Percentiles rank a stretch among this genome's conserved stretches.
These are phyloP conservation scores for Pyrenochaeta sp. DNA, from an alignment of 2,329 filamentous ascomycete species.

Conservation along the genomic window DNA sequence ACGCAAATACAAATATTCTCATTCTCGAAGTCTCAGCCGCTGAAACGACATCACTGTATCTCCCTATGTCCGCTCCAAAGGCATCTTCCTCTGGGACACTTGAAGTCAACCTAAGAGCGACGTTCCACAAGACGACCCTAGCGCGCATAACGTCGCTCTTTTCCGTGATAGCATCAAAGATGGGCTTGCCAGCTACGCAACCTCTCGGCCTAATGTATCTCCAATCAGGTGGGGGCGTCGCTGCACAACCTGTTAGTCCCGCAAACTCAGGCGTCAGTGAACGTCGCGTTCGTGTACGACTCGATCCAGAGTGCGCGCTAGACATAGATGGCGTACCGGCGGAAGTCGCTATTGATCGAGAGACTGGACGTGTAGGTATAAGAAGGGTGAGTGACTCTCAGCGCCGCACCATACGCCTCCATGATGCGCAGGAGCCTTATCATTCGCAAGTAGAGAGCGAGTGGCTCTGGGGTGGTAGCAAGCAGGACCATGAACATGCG, in stretches of 20 bases:
- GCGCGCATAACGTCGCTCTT: slow-evolving; percentile 76
- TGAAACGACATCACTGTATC: slow-evolving; percentile 54
- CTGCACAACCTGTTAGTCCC: slow-evolving; percentile 69
- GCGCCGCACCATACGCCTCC: background rate
- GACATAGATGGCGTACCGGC: slow-evolving; percentile 34
- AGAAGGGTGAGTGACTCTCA: slow-evolving; percentile 1
- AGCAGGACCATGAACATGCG: slow-evolving; percentile 14
- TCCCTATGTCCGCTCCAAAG: slow-evolving; percentile 25
- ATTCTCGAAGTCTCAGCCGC: slow-evolving; percentile 73
- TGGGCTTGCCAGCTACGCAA: slow-evolving; percentile 69
- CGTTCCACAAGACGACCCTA: slow-evolving; percentile 77
- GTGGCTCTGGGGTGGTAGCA: slow-evolving; percentile 28
- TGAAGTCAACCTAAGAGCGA: slow-evolving; percentile 61
- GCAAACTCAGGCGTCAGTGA: slow-evolving; percentile 75
- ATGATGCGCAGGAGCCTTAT: background rate
- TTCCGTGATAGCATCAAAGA: slow-evolving; percentile 81
- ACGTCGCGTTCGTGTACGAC: slow-evolving; percentile 65
- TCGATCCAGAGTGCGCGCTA: slow-evolving; percentile 31
- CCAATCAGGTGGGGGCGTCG: slow-evolving; percentile 65
- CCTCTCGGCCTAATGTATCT: slow-evolving; percentile 74
- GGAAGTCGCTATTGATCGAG: slow-evolving; percentile 23
- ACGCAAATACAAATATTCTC: slow-evolving; percentile 68
- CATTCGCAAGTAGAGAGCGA: slow-evolving; percentile 6
- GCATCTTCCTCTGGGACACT: slow-evolving; percentile 32
- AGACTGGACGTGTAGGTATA: slow-evolving; percentile 26